These are phyloP conservation scores for Osmanthus fragrans DNA, from an alignment of 257 asterid species.

Conservation along the genomic window DNA sequence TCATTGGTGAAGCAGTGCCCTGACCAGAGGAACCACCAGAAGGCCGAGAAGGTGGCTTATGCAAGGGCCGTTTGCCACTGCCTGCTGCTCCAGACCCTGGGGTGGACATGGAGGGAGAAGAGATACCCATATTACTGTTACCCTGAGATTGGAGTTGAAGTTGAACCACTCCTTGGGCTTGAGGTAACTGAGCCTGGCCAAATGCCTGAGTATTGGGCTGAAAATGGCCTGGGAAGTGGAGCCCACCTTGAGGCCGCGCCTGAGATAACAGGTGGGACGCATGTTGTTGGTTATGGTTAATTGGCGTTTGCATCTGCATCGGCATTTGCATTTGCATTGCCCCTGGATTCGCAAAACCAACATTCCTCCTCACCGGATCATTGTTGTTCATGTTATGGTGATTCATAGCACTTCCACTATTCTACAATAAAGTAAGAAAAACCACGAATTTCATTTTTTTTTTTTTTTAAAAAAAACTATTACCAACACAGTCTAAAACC, in stretches of 20 bases:
- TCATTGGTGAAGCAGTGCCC: conserved; percentile 73
- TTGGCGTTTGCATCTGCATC: conserved; percentile 33
- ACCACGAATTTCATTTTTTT: neutral
- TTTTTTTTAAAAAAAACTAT: too few species aligned
- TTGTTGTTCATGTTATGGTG: conserved; percentile 35
- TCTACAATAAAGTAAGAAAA: conserved; percentile 4
- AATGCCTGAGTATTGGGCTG: conserved; percentile 46
- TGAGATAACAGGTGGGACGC: conserved; percentile 37
- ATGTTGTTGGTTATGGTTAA: conserved; percentile 45
- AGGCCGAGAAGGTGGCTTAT: conserved; percentile 73
- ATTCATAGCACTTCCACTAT: conserved; percentile 35
- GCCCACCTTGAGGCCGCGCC: conserved; percentile 45
- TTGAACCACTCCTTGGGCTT: conserved; percentile 39
- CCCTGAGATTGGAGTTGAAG: conserved; percentile 38
- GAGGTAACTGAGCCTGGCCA: conserved; percentile 34
- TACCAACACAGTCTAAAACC: neutral
- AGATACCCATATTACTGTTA: conserved; percentile 30
- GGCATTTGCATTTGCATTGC: conserved; percentile 33
- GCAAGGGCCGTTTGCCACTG: conserved; percentile 49
- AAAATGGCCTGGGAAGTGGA: conserved; percentile 69
- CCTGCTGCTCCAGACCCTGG: conserved; percentile 50
- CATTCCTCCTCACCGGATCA: conserved; percentile 40
- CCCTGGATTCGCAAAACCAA: conserved; percentile 38
- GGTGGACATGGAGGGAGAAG: conserved; percentile 51
- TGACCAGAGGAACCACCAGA: conserved; percentile 65